A percentile compares a stretch with the other conserved stretches of the same genome.
phyloP scores from a whole-genome alignment of 2,329 filamentous ascomycete species.

The Didymella exigua region DNA sequence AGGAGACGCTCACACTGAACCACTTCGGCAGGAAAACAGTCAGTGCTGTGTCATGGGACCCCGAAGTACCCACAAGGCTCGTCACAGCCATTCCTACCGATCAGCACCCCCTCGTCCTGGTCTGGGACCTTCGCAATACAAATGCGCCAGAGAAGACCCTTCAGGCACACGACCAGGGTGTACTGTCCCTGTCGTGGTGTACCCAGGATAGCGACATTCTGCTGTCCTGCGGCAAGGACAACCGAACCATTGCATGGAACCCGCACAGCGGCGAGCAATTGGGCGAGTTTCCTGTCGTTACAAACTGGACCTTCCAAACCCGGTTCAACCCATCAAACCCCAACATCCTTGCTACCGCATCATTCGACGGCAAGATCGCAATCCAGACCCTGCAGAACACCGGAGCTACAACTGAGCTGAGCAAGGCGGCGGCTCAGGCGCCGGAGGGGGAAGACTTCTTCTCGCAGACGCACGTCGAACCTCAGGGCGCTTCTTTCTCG shows the following conservation, averaged over 20 bases:
- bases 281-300: conserved; percentile 94
- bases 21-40: conserved; percentile 87
- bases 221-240: conserved; percentile 95
- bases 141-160: conserved; percentile 90
- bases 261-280: conserved; percentile 85
- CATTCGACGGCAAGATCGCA: conserved; percentile 95
- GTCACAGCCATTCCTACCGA: conserved; percentile 92
- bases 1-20: conserved; percentile 93
- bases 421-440: conserved; percentile 60
- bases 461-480: conserved; percentile 86
- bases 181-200: conserved; percentile 95
- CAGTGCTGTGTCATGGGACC: conserved; percentile 96
- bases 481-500: conserved; percentile 88
- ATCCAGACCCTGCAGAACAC: conserved; percentile 95
- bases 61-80: conserved; percentile 88
- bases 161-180: conserved; percentile 90
- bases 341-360: conserved; percentile 88
- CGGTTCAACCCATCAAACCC: conserved; percentile 94
- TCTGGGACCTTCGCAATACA: conserved; percentile 96
- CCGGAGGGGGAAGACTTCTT: conserved; percentile 97
- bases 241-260: conserved; percentile 94
- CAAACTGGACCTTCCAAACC: conserved; percentile 99
- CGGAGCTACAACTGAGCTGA: conserved; percentile 74
- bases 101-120: conserved; percentile 80
- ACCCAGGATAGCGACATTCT: conserved; percentile 85